Conservation (phyloP, 1,284 basidiomycete species). For the Anthracocystis setariae region DNA sequence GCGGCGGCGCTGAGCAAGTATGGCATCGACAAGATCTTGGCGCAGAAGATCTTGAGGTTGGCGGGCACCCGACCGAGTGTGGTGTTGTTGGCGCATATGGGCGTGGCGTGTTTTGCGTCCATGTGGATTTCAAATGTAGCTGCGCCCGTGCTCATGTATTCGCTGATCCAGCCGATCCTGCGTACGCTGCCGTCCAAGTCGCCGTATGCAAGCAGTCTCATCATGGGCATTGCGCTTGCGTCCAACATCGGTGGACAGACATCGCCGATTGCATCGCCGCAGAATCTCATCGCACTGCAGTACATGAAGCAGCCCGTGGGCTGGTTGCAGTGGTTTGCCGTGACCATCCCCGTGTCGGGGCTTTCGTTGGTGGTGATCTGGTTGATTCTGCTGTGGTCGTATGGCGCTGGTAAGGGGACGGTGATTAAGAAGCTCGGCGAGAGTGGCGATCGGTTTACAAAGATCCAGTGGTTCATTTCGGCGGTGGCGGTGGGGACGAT, state of each 20-base stretch:
- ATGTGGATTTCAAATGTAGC: constrained; percentile 99
- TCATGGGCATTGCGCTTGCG: constrained; percentile 94
- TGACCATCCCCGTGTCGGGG: constrained; percentile 88
- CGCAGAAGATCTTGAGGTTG: constrained; percentile 88
- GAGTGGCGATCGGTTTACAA: constrained; percentile 72
- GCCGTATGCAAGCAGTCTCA: constrained; percentile 87
- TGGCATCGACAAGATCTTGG: constrained; percentile 88
- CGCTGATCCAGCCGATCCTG: constrained; percentile 95
- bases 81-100: constrained; percentile 94
- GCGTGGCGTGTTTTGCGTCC: constrained; percentile 93
- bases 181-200: constrained; percentile 88
- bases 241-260: constrained; percentile 98
- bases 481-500: constrained; percentile 88
- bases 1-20: constrained; percentile 96
- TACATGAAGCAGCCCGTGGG: constrained; percentile 87
- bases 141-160: constrained; percentile 95
- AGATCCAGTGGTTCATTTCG: constrained; percentile 90
- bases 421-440: constrained; percentile 62
- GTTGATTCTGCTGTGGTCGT: constrained; percentile 85
- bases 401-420: constrained; percentile 78
- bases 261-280: constrained; percentile 90
- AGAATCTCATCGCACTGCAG: constrained; percentile 91
- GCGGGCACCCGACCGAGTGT: constrained; percentile 87
- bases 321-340: constrained; percentile 94
- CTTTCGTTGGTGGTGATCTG: constrained; percentile 89